A percentile compares a stretch with the other conserved stretches of the same genome.
Conservation (phyloP, 371 early-diverging fungal genomes). For the Blakeslea trispora region DNA sequence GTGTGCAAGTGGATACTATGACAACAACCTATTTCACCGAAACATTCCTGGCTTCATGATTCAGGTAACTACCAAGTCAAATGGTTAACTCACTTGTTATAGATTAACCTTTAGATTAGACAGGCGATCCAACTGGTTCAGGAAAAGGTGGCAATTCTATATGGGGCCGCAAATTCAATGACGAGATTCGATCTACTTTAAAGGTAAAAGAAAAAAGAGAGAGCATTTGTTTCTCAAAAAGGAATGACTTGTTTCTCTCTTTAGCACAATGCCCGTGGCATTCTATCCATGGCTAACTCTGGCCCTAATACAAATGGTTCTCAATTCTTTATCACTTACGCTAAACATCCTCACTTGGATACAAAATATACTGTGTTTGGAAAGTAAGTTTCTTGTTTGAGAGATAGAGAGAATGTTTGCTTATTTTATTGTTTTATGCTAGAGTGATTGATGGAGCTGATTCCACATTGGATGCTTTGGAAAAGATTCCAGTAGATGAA, state of each 20-base stretch:
- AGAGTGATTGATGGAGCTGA: conserved; percentile 91
- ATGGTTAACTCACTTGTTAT: not conserved
- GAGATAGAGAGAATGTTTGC: not conserved
- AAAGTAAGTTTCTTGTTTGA: conserved; percentile 59
- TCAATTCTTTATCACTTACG: conserved; percentile 93
- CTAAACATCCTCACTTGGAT: conserved; percentile 84
- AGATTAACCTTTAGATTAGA: conserved; percentile 39
- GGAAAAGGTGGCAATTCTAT: conserved; percentile 89
- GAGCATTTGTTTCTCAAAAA: conserved; percentile 9
- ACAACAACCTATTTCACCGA: conserved; percentile 81
- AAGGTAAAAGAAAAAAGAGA: conserved; percentile 53
- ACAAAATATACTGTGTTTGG: conserved; percentile 94
- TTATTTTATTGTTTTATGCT: conserved; percentile 7
- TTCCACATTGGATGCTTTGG: conserved; percentile 82
- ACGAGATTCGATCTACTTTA: conserved; percentile 84
- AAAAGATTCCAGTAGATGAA: conserved; percentile 85
- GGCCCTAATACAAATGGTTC: conserved; percentile 92
- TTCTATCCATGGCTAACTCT: conserved; percentile 93
- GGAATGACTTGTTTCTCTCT: not conserved
- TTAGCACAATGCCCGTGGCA: conserved; percentile 86
- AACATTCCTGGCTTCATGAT: conserved; percentile 92
- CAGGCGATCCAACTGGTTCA: conserved; percentile 89
- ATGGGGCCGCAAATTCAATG: conserved; percentile 85
- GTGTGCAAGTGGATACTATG: conserved; percentile 92
- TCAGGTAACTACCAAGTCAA: conserved; percentile 53